Conservation (phyloP, 306 rosid genomes). For the Betula pendula region DNA sequence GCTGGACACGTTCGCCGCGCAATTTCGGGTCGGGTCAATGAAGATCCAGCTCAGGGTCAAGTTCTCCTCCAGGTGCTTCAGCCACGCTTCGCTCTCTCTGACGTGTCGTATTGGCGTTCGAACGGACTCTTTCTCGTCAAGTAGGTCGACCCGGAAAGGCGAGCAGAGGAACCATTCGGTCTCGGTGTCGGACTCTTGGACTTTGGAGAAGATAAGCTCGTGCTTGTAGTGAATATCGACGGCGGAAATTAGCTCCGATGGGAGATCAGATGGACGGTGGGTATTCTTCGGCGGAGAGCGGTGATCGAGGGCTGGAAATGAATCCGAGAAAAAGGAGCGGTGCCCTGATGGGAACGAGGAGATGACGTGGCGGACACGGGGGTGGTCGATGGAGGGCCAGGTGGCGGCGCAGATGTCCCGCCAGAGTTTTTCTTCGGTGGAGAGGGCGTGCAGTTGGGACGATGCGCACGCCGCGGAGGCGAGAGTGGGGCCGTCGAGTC, state of each 20-base stretch:
- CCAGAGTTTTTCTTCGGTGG: conserved; percentile 68
- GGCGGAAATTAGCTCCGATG: conserved; percentile 58
- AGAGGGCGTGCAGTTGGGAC: conserved; percentile 51
- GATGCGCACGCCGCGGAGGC: conserved; percentile 53
- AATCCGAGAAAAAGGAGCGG: conserved; percentile 70
- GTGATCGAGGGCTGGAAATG: conserved; percentile 54
- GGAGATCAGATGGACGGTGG: neutral
- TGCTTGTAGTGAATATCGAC: conserved; percentile 61
- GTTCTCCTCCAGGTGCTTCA: conserved; percentile 49
- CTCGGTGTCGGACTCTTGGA: conserved; percentile 32
- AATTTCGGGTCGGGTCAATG: conserved; percentile 51
- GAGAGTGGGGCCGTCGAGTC: conserved; percentile 72
- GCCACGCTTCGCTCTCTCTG: conserved; percentile 31
- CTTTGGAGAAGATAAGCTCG: conserved; percentile 53
- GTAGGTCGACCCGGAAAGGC: conserved; percentile 66
- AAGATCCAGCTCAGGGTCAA: conserved; percentile 70
- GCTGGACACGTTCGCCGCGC: conserved; percentile 72
- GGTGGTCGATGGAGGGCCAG: conserved; percentile 72
- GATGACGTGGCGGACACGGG: conserved; percentile 31
- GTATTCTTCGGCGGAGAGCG: neutral
- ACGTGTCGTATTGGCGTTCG: conserved; percentile 38
- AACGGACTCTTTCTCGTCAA: conserved; percentile 53
- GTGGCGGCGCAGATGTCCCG: conserved; percentile 39
- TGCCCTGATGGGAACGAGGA: conserved; percentile 55
- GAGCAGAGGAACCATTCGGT: conserved; percentile 61